Percentiles rank a stretch among this genome's conserved stretches.
These are phyloP conservation scores for Diatrype stigma DNA, from an alignment of 2,329 filamentous ascomycete genomes.

Conservation along the genomic window DNA sequence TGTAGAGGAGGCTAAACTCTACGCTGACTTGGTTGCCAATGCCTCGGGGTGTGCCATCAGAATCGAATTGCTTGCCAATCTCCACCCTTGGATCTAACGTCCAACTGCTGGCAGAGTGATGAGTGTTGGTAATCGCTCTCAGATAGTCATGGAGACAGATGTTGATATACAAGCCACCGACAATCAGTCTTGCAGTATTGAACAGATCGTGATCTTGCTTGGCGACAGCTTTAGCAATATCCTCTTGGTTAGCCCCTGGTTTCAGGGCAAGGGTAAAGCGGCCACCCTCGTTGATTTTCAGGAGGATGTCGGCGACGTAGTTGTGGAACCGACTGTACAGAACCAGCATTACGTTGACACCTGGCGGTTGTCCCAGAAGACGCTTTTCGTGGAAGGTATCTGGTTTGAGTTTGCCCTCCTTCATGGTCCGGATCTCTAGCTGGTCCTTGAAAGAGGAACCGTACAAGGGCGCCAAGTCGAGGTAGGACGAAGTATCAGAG, in stretches of 20 bases:
- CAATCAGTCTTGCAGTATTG: slow-evolving; percentile 51
- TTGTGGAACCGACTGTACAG: slow-evolving; percentile 71
- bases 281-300: slow-evolving; percentile 62
- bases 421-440: slow-evolving; percentile 56
- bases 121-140: slow-evolving; percentile 56
- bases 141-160: slow-evolving; percentile 58
- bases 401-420: slow-evolving; percentile 65
- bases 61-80: slow-evolving; percentile 43
- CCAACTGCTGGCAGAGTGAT: slow-evolving; percentile 55
- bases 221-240: slow-evolving; percentile 29
- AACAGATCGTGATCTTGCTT: slow-evolving; percentile 51
- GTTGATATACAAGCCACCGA: slow-evolving; percentile 51
- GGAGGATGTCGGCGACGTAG: slow-evolving; percentile 58
- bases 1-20: slow-evolving; percentile 65
- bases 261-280: slow-evolving; percentile 48
- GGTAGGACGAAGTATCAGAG: slow-evolving; percentile 67
- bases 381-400: slow-evolving; percentile 66
- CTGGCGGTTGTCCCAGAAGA: slow-evolving; percentile 62
- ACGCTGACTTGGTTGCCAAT: slow-evolving; percentile 64
- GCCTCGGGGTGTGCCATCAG: slow-evolving; percentile 47
- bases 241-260: slow-evolving; percentile 20
- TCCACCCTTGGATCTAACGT: slow-evolving; percentile 61
- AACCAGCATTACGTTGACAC: slow-evolving; percentile 63
- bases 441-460: slow-evolving; percentile 63
- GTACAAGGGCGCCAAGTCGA: slow-evolving; percentile 70